Base-by-base conservation (phyloP, 2,329 filamentous ascomycete genomes). In the Pseudonectria buxi region DNA sequence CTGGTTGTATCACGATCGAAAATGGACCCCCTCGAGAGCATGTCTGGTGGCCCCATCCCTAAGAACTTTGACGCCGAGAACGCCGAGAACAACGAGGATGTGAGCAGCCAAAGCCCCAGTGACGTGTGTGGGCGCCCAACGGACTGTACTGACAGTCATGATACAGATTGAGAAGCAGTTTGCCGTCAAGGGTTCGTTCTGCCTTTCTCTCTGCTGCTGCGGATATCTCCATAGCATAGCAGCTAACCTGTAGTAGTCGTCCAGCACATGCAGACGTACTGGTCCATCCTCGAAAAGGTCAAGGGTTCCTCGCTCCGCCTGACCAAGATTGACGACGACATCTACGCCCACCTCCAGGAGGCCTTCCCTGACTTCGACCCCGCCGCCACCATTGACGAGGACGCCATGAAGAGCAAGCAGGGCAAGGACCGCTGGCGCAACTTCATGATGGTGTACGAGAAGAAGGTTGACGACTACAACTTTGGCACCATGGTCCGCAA, bases 101-200 rank as follows among this genome's bases (percentile, higher is more conserved):
- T 74, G 51, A 49, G 81, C 62, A 28, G 32, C 35, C 32, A 26
- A 7, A 24, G 14, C 36, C 33, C 24, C 40, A 14, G 37, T 18
- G 33, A 30, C 41, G 30, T 26, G 33, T 22, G 30, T 30, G 14
- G 24, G n/a, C 35, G 12, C 26, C 31, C 11, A 15, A 14, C 15
- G n/a, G 11, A 24, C 33, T 40, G 26, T n/a, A 34, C 41, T 40
- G 15, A 42, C 30, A 10, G n/a, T 22, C 22, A 14, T 4, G 13
- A 7, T 26, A 6, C 14, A 94, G 86, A 95, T 98, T 61, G 92
- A 98, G 76, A 95, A 95, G 74, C 92, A 96, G 64, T 98, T 98
- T 56, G 92, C 92, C 22, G 92, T 98, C 54, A 96, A 96, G 72
- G 84, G 85, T 87, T 55, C 30, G 57, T 13, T 9, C 3, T n/a